Percentiles rank a stretch among this genome's conserved stretches.
Evolutionary conservation across 2,329 filamentous ascomycete species (phyloP).

Genomic region (Stachybotrys chlorohalonatus): DNA sequence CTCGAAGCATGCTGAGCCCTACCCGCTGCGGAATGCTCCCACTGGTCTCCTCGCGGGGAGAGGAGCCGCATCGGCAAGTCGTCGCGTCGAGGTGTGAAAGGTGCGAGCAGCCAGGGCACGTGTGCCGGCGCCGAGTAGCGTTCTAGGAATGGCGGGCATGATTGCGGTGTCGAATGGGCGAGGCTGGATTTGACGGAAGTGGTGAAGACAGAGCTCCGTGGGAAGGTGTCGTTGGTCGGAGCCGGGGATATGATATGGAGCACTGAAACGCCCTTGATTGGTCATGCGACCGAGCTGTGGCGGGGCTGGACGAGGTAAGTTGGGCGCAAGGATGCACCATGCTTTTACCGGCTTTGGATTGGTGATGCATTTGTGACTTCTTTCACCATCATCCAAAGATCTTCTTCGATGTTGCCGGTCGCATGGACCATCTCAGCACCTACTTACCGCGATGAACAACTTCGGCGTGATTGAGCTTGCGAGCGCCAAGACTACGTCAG

Average conservation of each 20-base stretch:
- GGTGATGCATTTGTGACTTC: not conserved
- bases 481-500: constrained; percentile 55
- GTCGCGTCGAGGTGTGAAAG: constrained; percentile 44
- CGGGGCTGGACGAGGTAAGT: not conserved
- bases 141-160: constrained; percentile 36
- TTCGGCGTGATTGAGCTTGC: constrained; percentile 79
- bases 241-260: not conserved
- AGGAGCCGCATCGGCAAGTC: constrained; percentile 32
- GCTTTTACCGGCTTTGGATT: not conserved
- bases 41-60: constrained; percentile 49
- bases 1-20: constrained; percentile 18
- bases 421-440: not conserved
- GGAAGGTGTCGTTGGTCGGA: not conserved
- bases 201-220: constrained; percentile 1
- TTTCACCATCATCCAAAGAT: not conserved
- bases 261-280: not conserved
- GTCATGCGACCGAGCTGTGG: not conserved
- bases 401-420: not conserved
- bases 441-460: constrained; percentile 41
- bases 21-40: constrained; percentile 55
- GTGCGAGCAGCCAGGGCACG: constrained; percentile 24
- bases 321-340: not conserved
- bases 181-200: constrained; percentile 8
- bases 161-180: constrained; percentile 7
- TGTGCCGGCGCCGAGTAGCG: constrained; percentile 30